phyloP scores from a whole-genome alignment of 2,329 filamentous ascomycete species.

The Botryosphaeria agaves region DNA sequence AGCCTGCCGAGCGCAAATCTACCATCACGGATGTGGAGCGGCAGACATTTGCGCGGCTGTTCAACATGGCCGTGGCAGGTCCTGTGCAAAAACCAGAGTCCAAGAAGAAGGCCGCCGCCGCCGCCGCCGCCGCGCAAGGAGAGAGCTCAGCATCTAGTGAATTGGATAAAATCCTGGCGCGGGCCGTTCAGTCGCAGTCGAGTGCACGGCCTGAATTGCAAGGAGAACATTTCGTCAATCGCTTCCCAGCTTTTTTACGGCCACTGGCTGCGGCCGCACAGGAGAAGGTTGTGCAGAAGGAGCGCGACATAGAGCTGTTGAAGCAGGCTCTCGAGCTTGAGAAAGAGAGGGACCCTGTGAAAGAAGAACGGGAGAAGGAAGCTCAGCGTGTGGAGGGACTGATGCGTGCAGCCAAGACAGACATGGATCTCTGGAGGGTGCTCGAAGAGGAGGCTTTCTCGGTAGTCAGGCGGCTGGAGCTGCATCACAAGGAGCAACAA shows the following conservation, averaged over 20 bases:
- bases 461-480: constrained; percentile 37
- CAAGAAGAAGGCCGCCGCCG: no score
- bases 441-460: constrained; percentile 51
- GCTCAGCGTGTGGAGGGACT: constrained; percentile 33
- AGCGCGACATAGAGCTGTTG: no score
- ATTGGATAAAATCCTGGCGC: no score
- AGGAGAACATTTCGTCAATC: not conserved
- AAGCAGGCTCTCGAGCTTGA: not conserved
- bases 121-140: no score
- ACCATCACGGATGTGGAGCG: constrained; percentile 5
- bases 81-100: no score
- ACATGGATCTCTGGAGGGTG: constrained; percentile 48
- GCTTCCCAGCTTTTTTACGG: not conserved
- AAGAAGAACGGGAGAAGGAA: constrained; percentile 28
- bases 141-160: not conserved
- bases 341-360: no score
- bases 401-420: constrained; percentile 39
- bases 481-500: constrained; percentile 16
- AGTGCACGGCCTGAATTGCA: no score
- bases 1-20: constrained; percentile 19
- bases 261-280: not conserved
- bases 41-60: constrained; percentile 4
- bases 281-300: not conserved
- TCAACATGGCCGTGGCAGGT: constrained; percentile 1
- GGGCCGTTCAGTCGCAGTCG: no score